Percentiles rank a stretch among this genome's conserved stretches.
These are phyloP conservation scores for Penicillium sp. DNA, from an alignment of 2,329 filamentous ascomycete species.

Conservation along the genomic window DNA sequence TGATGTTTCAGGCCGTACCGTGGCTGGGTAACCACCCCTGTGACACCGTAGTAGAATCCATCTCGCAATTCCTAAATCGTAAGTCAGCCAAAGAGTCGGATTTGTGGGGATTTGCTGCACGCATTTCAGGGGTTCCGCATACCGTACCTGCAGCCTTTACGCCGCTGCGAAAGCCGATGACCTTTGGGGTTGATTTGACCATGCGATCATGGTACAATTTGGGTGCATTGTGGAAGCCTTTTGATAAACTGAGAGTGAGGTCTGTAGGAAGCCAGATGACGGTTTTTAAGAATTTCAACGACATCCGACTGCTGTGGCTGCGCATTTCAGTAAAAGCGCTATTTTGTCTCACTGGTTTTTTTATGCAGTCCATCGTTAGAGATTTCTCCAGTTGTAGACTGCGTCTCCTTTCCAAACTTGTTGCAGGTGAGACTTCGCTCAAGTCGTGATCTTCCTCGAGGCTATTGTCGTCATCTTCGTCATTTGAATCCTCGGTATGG, in stretches of 20 bases:
- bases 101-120: no score
- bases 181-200: conserved; percentile 72
- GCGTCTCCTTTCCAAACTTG: background rate
- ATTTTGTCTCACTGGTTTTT: background rate
- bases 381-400: conserved; percentile 14
- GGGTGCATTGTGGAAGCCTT: conserved; percentile 85
- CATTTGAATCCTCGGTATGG: background rate
- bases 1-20: conserved; percentile 67
- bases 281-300: conserved; percentile 70
- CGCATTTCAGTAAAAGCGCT: conserved; percentile 9
- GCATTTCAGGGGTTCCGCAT: background rate
- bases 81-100: background rate
- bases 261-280: conserved; percentile 82
- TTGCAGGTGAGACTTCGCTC: background rate
- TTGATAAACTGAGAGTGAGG: conserved; percentile 77
- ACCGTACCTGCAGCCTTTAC: conserved; percentile 66
- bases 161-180: conserved; percentile 75
- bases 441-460: background rate
- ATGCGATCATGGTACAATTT: conserved; percentile 82
- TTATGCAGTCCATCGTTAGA: conserved; percentile 10
- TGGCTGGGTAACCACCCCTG: conserved; percentile 79
- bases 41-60: conserved; percentile 78
- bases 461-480: background rate
- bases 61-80: conserved; percentile 63
- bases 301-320: conserved; percentile 37